phyloP scores from a whole-genome alignment of 1,284 basidiomycete genomes.

The Leccinum subspadiceum region DNA sequence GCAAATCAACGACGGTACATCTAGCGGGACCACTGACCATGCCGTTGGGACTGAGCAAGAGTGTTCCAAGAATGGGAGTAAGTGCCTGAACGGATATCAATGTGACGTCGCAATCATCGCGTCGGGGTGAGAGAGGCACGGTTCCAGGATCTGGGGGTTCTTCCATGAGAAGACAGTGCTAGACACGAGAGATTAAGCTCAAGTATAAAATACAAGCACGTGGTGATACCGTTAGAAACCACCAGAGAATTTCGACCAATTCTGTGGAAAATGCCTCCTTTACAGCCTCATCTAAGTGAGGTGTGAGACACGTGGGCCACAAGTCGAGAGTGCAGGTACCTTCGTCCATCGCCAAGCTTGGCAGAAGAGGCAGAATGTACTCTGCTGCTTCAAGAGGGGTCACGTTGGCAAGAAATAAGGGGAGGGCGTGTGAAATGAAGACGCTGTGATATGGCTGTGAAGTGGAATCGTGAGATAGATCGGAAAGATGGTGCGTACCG shows the following conservation, averaged over 20 bases:
- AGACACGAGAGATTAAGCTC: constrained; percentile 6
- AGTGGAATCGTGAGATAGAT: constrained; percentile 5
- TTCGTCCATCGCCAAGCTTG: constrained; percentile 84
- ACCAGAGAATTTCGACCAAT: constrained; percentile 87
- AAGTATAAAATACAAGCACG: constrained; percentile 27
- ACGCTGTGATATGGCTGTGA: constrained; percentile 41
- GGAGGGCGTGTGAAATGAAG: constrained; percentile 81
- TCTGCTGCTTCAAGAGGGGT: constrained; percentile 88
- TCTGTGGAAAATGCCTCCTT: constrained; percentile 88
- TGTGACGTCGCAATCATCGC: constrained; percentile 36
- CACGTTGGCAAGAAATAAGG: constrained; percentile 71
- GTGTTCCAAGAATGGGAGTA: constrained; percentile 87
- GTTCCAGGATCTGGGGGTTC: constrained; percentile 34
- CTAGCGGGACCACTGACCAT: constrained; percentile 75
- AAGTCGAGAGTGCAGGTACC: constrained; percentile 44
- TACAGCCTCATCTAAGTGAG: constrained; percentile 75
- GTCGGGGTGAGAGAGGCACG: constrained; percentile 12
- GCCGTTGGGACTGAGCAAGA: constrained; percentile 81
- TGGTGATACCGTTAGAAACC: constrained; percentile 71
- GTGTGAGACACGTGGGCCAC: constrained; percentile 12
- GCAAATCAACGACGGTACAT: constrained; percentile 74
- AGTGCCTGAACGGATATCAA: constrained; percentile 81
- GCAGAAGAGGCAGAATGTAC: constrained; percentile 91
- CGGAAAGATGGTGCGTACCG: constrained; percentile 35
- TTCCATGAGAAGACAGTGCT: constrained; percentile 62